A percentile compares a stretch with the other conserved stretches of the same genome.
Evolutionary conservation across 805 yeast species (phyloP).

Genomic region (Candida methanosorbosa): DNA sequence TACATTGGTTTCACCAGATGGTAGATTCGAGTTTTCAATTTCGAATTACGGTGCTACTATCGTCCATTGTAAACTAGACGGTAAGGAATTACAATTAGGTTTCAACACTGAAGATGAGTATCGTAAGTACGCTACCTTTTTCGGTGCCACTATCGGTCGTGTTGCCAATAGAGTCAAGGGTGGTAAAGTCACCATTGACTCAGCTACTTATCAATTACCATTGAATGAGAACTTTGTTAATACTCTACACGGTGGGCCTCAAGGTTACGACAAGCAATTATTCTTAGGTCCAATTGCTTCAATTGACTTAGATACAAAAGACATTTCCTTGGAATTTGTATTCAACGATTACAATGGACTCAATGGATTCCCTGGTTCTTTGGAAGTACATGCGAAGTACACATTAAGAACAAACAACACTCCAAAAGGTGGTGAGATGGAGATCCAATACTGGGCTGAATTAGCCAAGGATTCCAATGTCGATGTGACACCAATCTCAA

Average conservation of each 20-base stretch:
- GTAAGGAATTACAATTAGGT: constrained; percentile 30
- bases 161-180: constrained; percentile 50
- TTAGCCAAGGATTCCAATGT: constrained; percentile 22
- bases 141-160: constrained; percentile 62
- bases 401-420: constrained; percentile 25
- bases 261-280: constrained; percentile 41
- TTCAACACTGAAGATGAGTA: constrained; percentile 26
- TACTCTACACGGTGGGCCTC: constrained; percentile 46
- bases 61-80: constrained; percentile 32
- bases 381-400: constrained; percentile 38
- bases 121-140: constrained; percentile 32
- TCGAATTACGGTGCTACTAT: constrained; percentile 46
- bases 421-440: constrained; percentile 27
- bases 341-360: constrained; percentile 36
- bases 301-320: constrained; percentile 23
- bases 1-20: constrained; percentile 9
- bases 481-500: constrained; percentile 41
- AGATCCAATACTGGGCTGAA: constrained; percentile 38
- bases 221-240: constrained; percentile 29
- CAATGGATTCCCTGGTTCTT: constrained; percentile 55
- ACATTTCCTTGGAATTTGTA: constrained; percentile 27
- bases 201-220: constrained; percentile 30
- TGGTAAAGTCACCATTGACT: constrained; percentile 34
- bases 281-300: constrained; percentile 46
- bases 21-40: constrained; percentile 29